Evolutionary conservation across 2,329 filamentous ascomycete genomes (phyloP).

Genomic region (Tolypocladium pustulatum): DNA sequence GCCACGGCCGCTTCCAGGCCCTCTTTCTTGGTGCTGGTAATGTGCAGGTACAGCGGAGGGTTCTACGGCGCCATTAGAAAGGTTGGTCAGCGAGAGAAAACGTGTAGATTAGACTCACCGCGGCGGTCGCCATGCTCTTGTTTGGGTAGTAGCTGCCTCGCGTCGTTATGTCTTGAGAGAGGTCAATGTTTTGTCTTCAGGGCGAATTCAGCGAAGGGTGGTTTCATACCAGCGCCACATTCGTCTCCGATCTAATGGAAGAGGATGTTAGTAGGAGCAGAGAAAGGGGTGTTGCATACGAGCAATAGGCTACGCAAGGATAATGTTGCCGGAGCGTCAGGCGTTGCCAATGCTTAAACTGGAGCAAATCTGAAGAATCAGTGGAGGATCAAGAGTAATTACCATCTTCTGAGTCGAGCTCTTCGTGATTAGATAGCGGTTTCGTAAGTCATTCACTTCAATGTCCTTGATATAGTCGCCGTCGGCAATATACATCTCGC

Average conservation of each 20-base stretch:
- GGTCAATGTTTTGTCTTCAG: conserved; percentile 42
- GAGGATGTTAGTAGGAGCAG: conserved; percentile 91
- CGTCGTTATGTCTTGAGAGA: conserved; percentile 82
- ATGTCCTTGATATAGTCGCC: conserved; percentile 99
- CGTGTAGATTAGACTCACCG: conserved; percentile 49
- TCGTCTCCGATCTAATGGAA: conserved; percentile 98
- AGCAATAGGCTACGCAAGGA: conserved; percentile 65
- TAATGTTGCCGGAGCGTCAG: conserved; percentile 47
- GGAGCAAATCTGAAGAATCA: conserved; percentile 25
- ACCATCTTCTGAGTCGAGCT: conserved; percentile 98
- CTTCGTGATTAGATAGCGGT: conserved; percentile 94
- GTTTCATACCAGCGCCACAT: conserved; percentile 95
- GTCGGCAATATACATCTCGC: conserved; percentile 88
- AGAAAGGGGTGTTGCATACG: conserved; percentile 49
- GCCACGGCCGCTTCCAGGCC: conserved; percentile 81
- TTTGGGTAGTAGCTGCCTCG: conserved; percentile 94
- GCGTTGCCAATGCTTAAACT: conserved; percentile 21
- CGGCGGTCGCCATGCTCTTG: conserved; percentile 90
- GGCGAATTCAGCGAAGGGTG: conserved; percentile 16
- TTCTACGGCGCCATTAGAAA: conserved; percentile 43
- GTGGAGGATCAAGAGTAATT: conserved; percentile 55
- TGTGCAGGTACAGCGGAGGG: conserved; percentile 86
- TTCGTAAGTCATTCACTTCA: conserved; percentile 95
- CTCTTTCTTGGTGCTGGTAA: conserved; percentile 84
- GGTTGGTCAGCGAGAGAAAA: neutral